Evolutionary conservation across 305 asterid genomes (phyloP), one percentile per base, ranked within the genome.

Genomic region (Ilex paraguariensis): DNA sequence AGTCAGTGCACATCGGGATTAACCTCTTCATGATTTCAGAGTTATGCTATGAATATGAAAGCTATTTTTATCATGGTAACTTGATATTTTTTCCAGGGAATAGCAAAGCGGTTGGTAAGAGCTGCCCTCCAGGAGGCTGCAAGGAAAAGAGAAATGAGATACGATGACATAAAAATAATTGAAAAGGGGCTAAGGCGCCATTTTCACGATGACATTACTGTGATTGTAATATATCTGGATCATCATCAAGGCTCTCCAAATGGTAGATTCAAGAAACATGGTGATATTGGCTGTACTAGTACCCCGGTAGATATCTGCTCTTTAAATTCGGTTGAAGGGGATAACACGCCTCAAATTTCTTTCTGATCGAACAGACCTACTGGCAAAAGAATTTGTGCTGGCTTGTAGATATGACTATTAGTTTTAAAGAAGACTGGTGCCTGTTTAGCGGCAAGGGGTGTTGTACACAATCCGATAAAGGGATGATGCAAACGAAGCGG

Each of bases 141-240:
- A 54, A 73, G 68, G 73, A 73, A 73, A 52, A 68, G 70, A 63
- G 78, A 73, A 60, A 68, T 68, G 67, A 64, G 70, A 57, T 73
- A 63, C 55, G 56, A 72, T 33, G 74, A 73, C 42, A 49, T 73
- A 32, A 68, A 68, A 70, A 73, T 63, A 67, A 63, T 73, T 0
- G 74, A 63, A 10, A 66, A 73, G 48, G 78, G 78, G 46, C 57
- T 63, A 32, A 54, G 78, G 59, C 65, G 78, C 49, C 74, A 68
- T 63, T 73, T 68, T 51, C 78, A 73, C 17, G 78, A 73, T 65
- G 78, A 73, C 45, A 73, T 73, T 48, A 58, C 78, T n/a, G 74
- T 68, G 46, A 51, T 73, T 13, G 78, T 73, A 10, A 57, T 73
- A 59, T 73, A 63, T 50, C 65, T 73, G 10, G 78, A 73, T 54